Conservation (phyloP, 208 protist genomes). For the Leishmania amazonensis region DNA sequence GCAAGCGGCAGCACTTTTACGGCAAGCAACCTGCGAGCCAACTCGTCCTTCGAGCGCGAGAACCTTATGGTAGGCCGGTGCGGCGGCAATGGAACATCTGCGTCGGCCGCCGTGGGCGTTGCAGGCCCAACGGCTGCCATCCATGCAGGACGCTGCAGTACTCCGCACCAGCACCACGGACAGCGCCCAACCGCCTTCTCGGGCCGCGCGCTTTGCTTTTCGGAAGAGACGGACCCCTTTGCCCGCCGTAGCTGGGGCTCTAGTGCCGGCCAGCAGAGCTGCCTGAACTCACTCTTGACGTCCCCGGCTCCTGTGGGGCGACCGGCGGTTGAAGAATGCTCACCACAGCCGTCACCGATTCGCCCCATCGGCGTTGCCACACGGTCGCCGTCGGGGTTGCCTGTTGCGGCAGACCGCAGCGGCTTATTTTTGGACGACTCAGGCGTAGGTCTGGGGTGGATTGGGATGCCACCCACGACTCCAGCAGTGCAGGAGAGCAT, state of each 20-base stretch:
- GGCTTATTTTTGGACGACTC: slow-evolving; percentile 25
- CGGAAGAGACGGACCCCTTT: slow-evolving; percentile 27
- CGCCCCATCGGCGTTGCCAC: not conserved
- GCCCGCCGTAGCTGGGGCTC: slow-evolving; percentile 27
- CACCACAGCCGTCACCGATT: slow-evolving; percentile 32
- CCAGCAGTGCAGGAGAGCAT: not conserved
- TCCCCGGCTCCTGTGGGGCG: slow-evolving; percentile 18
- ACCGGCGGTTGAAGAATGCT: slow-evolving; percentile 17
- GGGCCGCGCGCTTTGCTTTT: slow-evolving; percentile 28
- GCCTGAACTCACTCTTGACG: slow-evolving; percentile 26
- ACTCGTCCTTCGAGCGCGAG: slow-evolving; percentile 26
- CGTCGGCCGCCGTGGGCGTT: not conserved
- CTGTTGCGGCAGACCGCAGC: slow-evolving; percentile 15
- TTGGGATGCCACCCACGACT: not conserved
- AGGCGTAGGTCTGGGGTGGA: slow-evolving; percentile 16
- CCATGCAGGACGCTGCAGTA: slow-evolving; percentile 16
- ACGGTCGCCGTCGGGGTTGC: slow-evolving; percentile 27
- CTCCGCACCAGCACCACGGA: slow-evolving; percentile 12
- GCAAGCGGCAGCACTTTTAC: slow-evolving; percentile 36
- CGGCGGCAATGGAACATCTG: not conserved
- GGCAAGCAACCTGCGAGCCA: slow-evolving; percentile 32
- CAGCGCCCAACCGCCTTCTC: slow-evolving; percentile 15
- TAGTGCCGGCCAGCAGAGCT: slow-evolving; percentile 24
- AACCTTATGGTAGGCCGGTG: not conserved
- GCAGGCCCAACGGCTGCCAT: not conserved